Evolutionary conservation across 2,329 filamentous ascomycete species (phyloP).

Genomic region (Drechmeria coniospora): DNA sequence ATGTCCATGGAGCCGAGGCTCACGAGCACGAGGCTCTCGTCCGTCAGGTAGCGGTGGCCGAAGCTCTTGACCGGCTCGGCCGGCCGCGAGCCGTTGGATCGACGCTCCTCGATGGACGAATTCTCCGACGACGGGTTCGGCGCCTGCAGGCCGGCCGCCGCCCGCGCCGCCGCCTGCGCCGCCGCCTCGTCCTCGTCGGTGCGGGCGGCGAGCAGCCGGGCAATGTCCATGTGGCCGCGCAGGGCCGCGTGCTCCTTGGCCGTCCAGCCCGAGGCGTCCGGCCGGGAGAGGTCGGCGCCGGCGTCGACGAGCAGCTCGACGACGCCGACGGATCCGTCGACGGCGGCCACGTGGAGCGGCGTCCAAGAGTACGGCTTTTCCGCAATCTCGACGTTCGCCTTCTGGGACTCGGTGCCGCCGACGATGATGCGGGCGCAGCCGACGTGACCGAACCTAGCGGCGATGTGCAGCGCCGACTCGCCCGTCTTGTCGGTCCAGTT

Average conservation of each 20-base stretch:
- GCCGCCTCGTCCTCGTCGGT: constrained; percentile 15
- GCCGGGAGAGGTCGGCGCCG: constrained; percentile 57
- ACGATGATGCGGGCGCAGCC: constrained; percentile 68
- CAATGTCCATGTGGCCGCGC: constrained; percentile 74
- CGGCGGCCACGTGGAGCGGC: constrained; percentile 80
- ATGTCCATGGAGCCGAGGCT: constrained; percentile 92
- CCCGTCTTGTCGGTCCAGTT: constrained; percentile 85
- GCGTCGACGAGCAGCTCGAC: constrained; percentile 64
- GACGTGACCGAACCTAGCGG: constrained; percentile 72
- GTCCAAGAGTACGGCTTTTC: constrained; percentile 90
- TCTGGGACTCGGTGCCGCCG: constrained; percentile 52
- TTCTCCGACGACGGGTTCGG: constrained; percentile 24
- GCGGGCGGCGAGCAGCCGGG: constrained; percentile 48
- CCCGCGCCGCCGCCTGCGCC: constrained; percentile 9
- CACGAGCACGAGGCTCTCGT: constrained; percentile 80
- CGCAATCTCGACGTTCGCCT: constrained; percentile 57
- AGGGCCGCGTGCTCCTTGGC: constrained; percentile 85
- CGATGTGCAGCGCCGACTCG: constrained; percentile 83
- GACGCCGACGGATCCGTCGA: constrained; percentile 67
- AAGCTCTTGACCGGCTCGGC: constrained; percentile 84
- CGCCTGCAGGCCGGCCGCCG: constrained; percentile 7
- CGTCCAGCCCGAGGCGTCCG: constrained; percentile 85
- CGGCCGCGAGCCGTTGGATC: constrained; percentile 37
- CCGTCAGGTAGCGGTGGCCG: constrained; percentile 83
- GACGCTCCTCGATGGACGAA: constrained; percentile 46